Evolutionary conservation across 495 filamentous ascomycete genomes (phyloP).

Genomic region (Symbiotaphrina buchneri): DNA sequence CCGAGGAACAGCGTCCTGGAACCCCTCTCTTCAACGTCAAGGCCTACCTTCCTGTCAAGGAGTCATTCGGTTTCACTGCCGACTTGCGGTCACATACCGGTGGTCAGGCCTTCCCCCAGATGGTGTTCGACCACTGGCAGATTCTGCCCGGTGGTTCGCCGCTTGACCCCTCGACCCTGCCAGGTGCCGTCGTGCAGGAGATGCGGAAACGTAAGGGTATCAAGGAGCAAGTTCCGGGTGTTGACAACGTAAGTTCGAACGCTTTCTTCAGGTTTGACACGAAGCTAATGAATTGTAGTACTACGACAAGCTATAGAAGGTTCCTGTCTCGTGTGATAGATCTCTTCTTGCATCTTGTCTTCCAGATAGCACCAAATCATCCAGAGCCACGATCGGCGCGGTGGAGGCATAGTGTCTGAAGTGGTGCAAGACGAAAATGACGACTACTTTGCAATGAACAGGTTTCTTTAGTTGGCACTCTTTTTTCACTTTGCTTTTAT

Average conservation of each 20-base stretch:
- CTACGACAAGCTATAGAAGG: constrained; percentile 90
- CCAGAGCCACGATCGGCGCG: no score
- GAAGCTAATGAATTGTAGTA: constrained; percentile 35
- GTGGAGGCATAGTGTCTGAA: no score
- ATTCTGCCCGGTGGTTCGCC: constrained; percentile 83
- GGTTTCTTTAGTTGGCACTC: no score
- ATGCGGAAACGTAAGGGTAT: constrained; percentile 99
- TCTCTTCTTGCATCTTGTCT: constrained; percentile 8
- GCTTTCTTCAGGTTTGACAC: background rate
- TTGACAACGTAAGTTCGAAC: constrained; percentile 66
- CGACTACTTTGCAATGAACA: no score
- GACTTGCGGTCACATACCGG: constrained; percentile 85
- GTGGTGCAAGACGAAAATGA: no score
- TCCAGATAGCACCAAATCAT: no score
- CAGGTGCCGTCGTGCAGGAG: constrained; percentile 60
- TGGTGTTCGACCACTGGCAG: constrained; percentile 97
- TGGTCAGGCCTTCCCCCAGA: constrained; percentile 97
- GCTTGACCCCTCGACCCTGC: constrained; percentile 66
- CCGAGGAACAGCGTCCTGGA: constrained; percentile 91
- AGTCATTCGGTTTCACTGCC: constrained; percentile 98
- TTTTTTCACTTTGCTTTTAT: no score
- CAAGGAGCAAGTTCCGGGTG: constrained; percentile 78
- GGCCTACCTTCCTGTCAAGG: constrained; percentile 97
- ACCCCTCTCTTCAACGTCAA: constrained; percentile 99
- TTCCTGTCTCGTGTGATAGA: constrained; percentile 10